phyloP scores from a whole-genome alignment of 2,329 filamentous ascomycete species.

The Tolypocladium pustulatum region DNA sequence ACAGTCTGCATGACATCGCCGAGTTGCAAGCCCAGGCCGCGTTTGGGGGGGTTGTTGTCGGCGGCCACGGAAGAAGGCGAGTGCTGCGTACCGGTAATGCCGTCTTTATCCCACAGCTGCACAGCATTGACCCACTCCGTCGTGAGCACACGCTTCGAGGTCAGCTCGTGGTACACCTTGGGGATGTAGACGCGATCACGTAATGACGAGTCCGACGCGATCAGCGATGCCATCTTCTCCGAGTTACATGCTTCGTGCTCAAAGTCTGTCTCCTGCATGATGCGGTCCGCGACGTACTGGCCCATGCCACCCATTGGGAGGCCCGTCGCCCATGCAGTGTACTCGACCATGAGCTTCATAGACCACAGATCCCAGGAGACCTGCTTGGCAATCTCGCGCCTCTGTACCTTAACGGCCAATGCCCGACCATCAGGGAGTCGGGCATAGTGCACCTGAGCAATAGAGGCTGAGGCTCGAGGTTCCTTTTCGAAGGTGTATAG shows the following conservation, averaged over 20 bases:
- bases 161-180: constrained; percentile 46
- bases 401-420: constrained; percentile 60
- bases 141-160: constrained; percentile 55
- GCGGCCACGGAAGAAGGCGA: constrained; percentile 36
- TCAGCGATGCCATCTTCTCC: constrained; percentile 47
- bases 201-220: constrained; percentile 44
- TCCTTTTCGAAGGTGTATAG: neutral
- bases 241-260: constrained; percentile 55
- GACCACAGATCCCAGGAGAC: constrained; percentile 60
- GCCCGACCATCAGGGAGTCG: constrained; percentile 47
- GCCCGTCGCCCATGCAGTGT: constrained; percentile 33
- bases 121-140: constrained; percentile 63
- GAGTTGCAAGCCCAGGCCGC: constrained; percentile 48
- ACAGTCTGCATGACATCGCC: constrained; percentile 59
- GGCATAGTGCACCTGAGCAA: constrained; percentile 62
- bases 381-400: constrained; percentile 54
- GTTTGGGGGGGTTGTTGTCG: neutral
- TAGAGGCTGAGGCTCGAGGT: constrained; percentile 46
- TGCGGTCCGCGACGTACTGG: constrained; percentile 53
- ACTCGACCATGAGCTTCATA: constrained; percentile 39
- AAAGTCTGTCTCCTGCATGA: constrained; percentile 59
- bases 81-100: constrained; percentile 31
- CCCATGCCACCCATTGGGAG: constrained; percentile 56
- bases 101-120: constrained; percentile 56
- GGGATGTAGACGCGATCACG: constrained; percentile 56